Percentiles rank a stretch among this genome's conserved stretches.
Evolutionary conservation across 257 asterid species (phyloP).

Genomic region (Avicennia marina): DNA sequence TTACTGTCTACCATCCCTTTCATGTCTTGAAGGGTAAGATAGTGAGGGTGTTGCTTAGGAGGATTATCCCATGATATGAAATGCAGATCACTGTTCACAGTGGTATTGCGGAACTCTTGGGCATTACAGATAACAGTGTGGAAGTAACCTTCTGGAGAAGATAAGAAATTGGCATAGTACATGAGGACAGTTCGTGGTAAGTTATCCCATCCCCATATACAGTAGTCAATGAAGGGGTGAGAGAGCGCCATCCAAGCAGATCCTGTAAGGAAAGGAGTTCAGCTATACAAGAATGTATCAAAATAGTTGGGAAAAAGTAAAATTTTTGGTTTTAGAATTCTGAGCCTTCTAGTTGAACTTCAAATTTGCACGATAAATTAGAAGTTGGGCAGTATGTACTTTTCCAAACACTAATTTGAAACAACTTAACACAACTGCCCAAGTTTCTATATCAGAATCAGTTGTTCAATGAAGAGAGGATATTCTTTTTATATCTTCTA

Average conservation of each 20-base stretch:
- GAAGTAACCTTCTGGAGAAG: slow-evolving; percentile 97
- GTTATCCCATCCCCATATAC: slow-evolving; percentile 99
- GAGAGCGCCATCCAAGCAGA: slow-evolving; percentile 99
- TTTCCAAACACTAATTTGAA: too few relatives aligned
- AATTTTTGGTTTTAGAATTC: slow-evolving; percentile 9
- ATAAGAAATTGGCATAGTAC: slow-evolving; percentile 93
- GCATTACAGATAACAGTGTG: slow-evolving; percentile 91
- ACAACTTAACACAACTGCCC: too few relatives aligned
- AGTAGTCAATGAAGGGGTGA: slow-evolving; percentile 79
- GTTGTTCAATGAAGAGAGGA: too few relatives aligned
- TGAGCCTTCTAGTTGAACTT: not conserved
- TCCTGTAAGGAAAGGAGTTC: slow-evolving; percentile 42
- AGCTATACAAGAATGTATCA: slow-evolving; percentile 4
- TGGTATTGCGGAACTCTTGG: slow-evolving; percentile 69
- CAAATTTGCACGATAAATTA: too few relatives aligned
- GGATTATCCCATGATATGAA: slow-evolving; percentile 98
- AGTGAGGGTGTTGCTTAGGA: slow-evolving; percentile 96
- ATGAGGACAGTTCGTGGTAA: slow-evolving; percentile 85
- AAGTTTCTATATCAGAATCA: too few relatives aligned
- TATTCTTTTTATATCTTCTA: too few relatives aligned
- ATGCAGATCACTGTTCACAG: slow-evolving; percentile 90
- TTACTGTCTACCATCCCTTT: slow-evolving; percentile 74
- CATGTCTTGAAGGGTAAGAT: slow-evolving; percentile 66
- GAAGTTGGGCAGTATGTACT: too few relatives aligned
- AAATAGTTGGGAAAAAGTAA: not conserved